Evolutionary conservation across 768 basidiomycete species (phyloP).

Genomic region (Albatrellus ellisii): DNA sequence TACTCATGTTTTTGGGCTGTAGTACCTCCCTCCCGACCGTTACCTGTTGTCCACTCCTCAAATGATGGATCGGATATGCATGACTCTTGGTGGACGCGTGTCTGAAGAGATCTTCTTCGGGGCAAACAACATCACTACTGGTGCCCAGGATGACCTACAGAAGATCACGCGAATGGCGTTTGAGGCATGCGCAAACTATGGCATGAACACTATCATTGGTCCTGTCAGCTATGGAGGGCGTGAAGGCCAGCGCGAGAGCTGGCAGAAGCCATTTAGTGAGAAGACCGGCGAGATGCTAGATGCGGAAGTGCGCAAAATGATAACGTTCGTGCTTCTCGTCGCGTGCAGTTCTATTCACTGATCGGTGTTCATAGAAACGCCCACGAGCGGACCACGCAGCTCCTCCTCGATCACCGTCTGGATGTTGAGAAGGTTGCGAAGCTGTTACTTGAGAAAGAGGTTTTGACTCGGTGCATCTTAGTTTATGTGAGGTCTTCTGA

Average conservation of each 20-base stretch:
- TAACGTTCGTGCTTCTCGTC: slow-evolving; percentile 34
- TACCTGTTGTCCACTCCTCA: slow-evolving; percentile 94
- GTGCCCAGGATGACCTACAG: slow-evolving; percentile 95
- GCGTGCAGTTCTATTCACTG: not conserved
- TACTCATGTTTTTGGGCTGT: slow-evolving; percentile 4
- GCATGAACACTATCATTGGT: slow-evolving; percentile 91
- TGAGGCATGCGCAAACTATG: slow-evolving; percentile 90
- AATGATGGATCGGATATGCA: slow-evolving; percentile 91
- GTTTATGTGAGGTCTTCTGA: not conserved
- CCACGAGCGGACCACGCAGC: slow-evolving; percentile 68
- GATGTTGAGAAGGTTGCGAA: slow-evolving; percentile 93
- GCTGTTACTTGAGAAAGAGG: slow-evolving; percentile 86
- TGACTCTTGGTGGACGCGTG: slow-evolving; percentile 96
- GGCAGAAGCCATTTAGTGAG: slow-evolving; percentile 98
- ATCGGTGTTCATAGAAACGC: slow-evolving; percentile 36
- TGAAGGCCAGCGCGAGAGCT: slow-evolving; percentile 69
- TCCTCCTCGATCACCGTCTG: slow-evolving; percentile 68
- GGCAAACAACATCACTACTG: slow-evolving; percentile 83
- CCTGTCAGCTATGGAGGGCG: slow-evolving; percentile 95
- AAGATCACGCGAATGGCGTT: slow-evolving; percentile 98
- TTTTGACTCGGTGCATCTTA: slow-evolving; percentile 68
- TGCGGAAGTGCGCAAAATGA: slow-evolving; percentile 88
- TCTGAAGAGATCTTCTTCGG: slow-evolving; percentile 99
- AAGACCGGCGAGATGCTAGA: slow-evolving; percentile 94
- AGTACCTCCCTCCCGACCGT: slow-evolving; percentile 93